Evolutionary conservation across 2,329 filamentous ascomycete species (phyloP).

Genomic region (Ophiognomonia clavigignenti-juglandacearum): DNA sequence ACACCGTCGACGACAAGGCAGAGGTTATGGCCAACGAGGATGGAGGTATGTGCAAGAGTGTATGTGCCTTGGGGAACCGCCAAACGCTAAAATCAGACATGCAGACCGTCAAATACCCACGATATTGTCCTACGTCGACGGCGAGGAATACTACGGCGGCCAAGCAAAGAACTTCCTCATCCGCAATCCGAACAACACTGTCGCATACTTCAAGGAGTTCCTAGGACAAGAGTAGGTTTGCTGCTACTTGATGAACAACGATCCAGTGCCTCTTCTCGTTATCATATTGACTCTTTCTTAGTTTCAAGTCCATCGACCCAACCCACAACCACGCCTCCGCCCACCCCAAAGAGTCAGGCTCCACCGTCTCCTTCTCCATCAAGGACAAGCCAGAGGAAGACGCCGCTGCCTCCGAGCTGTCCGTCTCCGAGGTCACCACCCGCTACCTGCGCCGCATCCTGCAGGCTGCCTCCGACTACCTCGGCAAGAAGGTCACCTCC

Average conservation of each 20-base stretch:
- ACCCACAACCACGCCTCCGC: slow-evolving; percentile 91
- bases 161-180: slow-evolving; percentile 94
- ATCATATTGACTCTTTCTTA: slow-evolving; percentile 26
- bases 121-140: slow-evolving; percentile 88
- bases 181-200: slow-evolving; percentile 87
- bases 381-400: slow-evolving; percentile 67
- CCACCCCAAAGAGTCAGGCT: slow-evolving; percentile 73
- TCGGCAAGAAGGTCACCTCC: slow-evolving; percentile 90
- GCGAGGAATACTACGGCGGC: slow-evolving; percentile 93
- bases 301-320: slow-evolving; percentile 93
- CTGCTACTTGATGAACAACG: neutral
- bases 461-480: slow-evolving; percentile 81
- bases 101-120: slow-evolving; percentile 94
- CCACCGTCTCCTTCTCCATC: slow-evolving; percentile 74
- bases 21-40: slow-evolving; percentile 99
- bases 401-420: slow-evolving; percentile 58
- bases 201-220: slow-evolving; percentile 95
- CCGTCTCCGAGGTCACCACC: slow-evolving; percentile 76
- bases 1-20: slow-evolving; percentile 86
- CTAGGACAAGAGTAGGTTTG: slow-evolving; percentile 80
- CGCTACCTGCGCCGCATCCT: slow-evolving; percentile 80
- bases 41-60: slow-evolving; percentile 65
- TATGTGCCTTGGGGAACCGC: neutral
- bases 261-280: neutral
- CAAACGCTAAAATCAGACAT: neutral